Base-by-base conservation (phyloP, 2,329 filamentous ascomycete species). In the Diaporthe amygdali region DNA sequence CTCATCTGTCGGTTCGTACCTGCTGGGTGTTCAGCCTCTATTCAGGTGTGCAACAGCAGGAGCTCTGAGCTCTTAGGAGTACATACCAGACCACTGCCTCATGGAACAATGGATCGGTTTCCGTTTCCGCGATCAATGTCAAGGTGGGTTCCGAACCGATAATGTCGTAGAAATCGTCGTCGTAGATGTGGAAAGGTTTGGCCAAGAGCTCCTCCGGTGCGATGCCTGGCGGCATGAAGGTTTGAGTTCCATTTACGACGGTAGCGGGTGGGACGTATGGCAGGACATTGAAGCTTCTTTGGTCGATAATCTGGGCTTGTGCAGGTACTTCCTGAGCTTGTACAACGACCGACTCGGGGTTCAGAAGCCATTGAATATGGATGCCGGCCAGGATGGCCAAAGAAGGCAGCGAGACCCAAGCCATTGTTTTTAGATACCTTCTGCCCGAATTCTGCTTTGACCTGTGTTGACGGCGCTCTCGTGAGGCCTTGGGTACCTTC, bases 1-100 rank as follows among this genome's bases (percentile, higher is more conserved):
- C 71, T 88, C 86, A 25, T 88, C 83, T 0, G 84, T 87, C 0
- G 81, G 82, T 2, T 80, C 79, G 51, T 80, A 80, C 81, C 81
- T 83, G 59, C 12, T 61, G 37, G 34, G 5, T 32, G 1, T n/a
- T 68, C 17, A 68, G 52, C 37, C 8, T 32, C 8, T 22, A 10
- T 27, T 9, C 44, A 37, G 41, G 17, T 27, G 1, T 2, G 25
- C 1, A 5, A 30, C 7, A 6, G 15, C 9, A n/a, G 37, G 6
- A 17, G 27, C 20, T 14, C 14, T 30, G 15, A 15, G 2, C 8
- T 14, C n/a, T 2, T 9, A 32, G 30, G 5, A n/a, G 25, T 22
- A 14, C 30, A 79, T 82, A 84, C 85, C 86, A 90, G 0, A 88
- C 82, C 12, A 87, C 85, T 8, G 87, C 88, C 74, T 90, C 88